Percentiles rank a stretch among this genome's conserved stretches.
Conservation (phyloP, 2,329 filamentous ascomycete genomes). For the Coniella lustricola region DNA sequence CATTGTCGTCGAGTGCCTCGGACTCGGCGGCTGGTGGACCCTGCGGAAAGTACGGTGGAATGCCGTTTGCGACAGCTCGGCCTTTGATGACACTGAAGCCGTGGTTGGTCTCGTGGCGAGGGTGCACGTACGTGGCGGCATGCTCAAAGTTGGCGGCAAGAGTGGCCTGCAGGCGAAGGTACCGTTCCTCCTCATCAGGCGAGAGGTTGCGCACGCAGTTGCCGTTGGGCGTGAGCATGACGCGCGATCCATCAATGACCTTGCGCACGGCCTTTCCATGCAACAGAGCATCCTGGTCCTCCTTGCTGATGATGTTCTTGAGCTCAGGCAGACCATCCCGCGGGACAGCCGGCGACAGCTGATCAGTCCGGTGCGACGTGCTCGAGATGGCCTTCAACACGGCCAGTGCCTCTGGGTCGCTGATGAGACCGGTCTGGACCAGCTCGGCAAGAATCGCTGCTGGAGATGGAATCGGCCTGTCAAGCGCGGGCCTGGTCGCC, state of each 20-base stretch:
- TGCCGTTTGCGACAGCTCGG: constrained; percentile 57
- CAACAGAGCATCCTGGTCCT: constrained; percentile 49
- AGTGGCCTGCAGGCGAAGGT: constrained; percentile 59
- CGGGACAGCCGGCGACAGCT: constrained; percentile 18
- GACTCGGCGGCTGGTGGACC: constrained; percentile 31
- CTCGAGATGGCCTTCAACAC: constrained; percentile 32
- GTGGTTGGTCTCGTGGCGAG: constrained; percentile 46
- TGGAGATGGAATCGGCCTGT: constrained; percentile 9
- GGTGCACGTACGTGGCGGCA: constrained; percentile 49
- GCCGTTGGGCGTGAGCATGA: constrained; percentile 69
- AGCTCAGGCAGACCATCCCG: constrained; percentile 29
- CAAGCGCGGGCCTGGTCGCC: constrained; percentile 1
- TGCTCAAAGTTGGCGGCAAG: constrained; percentile 43
- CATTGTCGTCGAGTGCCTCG: constrained; percentile 18
- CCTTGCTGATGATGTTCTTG: constrained; percentile 42
- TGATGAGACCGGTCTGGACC: constrained; percentile 11
- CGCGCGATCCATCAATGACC: constrained; percentile 55
- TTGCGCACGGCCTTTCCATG: constrained; percentile 54
- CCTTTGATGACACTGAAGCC: constrained; percentile 59
- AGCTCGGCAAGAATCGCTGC: constrained; percentile 16
- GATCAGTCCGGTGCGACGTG: constrained; percentile 27
- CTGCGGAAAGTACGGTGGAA: constrained; percentile 54
- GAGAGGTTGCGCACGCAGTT: constrained; percentile 69
- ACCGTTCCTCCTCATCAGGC: constrained; percentile 61
- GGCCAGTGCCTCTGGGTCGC: constrained; percentile 26